Conservation (phyloP, 148 eudicot genomes). For the Fagopyrum tataricum region DNA sequence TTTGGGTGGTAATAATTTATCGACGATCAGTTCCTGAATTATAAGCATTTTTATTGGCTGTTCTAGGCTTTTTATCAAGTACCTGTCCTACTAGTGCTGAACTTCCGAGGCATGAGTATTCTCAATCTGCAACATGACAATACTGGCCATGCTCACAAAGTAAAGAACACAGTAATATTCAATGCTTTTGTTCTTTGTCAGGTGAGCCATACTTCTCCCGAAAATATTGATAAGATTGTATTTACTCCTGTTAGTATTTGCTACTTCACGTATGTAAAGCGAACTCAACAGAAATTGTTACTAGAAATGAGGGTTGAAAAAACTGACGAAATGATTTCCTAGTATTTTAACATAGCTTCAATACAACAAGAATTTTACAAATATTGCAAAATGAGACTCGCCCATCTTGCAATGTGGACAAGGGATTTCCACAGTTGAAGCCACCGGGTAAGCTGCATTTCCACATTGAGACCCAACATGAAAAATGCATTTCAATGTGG, state of each 20-base stretch:
- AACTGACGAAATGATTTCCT: not conserved
- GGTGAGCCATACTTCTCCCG: slow-evolving; percentile 31
- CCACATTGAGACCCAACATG: no score
- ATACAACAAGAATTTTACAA: no score
- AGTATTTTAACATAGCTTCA: not conserved
- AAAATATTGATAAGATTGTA: not conserved
- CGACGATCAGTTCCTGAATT: not conserved
- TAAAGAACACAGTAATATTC: slow-evolving; percentile 80
- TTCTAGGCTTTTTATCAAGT: slow-evolving; percentile 82
- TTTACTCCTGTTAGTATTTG: not conserved
- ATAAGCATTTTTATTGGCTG: slow-evolving; percentile 2
- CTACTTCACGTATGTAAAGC: not conserved
- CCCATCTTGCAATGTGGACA: no score
- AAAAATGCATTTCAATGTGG: no score
- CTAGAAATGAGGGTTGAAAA: not conserved
- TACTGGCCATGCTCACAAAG: slow-evolving; percentile 36
- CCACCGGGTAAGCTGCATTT: no score
- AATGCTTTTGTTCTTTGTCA: slow-evolving; percentile 90
- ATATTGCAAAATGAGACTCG: no score
- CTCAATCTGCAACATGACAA: slow-evolving; percentile 35
- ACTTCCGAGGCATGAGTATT: slow-evolving; percentile 55
- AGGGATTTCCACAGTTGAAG: no score
- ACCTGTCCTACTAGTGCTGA: slow-evolving; percentile 66
- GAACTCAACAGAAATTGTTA: not conserved
- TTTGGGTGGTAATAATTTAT: not conserved